These are phyloP conservation scores for Daldinia vernicosa DNA, from an alignment of 495 filamentous ascomycete species.

Conservation along the genomic window DNA sequence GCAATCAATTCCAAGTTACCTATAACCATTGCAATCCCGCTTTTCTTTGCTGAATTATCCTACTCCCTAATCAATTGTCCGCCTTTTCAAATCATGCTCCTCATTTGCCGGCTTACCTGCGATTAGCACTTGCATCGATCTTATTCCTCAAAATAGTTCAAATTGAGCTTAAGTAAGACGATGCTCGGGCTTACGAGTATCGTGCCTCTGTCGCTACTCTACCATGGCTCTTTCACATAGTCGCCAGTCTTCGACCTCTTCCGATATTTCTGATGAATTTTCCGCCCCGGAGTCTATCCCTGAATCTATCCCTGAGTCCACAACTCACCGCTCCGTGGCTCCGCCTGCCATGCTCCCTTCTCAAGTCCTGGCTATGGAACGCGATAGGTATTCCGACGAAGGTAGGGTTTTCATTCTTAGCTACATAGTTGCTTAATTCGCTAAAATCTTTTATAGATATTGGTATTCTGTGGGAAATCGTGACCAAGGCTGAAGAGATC, in stretches of 20 bases:
- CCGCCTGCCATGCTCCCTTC: slow-evolving; percentile 5
- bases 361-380: slow-evolving; percentile 20
- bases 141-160: background rate
- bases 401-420: slow-evolving; percentile 54
- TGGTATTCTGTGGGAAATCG: slow-evolving; percentile 77
- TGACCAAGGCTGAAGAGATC: slow-evolving; percentile 72
- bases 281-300: slow-evolving; percentile 18
- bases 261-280: slow-evolving; percentile 23
- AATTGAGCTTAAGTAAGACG: slow-evolving; percentile 9
- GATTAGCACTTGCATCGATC: slow-evolving; percentile 8
- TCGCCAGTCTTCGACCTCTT: slow-evolving; percentile 23
- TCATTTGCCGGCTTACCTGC: background rate
- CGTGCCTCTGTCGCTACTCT: slow-evolving; percentile 8
- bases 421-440: slow-evolving; percentile 5
- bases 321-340: slow-evolving; percentile 20
- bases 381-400: slow-evolving; percentile 66
- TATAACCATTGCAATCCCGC: background rate
- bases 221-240: slow-evolving; percentile 33
- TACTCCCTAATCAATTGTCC: slow-evolving; percentile 37
- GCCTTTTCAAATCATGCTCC: slow-evolving; percentile 11
- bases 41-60: slow-evolving; percentile 18
- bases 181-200: slow-evolving; percentile 14
- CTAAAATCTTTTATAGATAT: slow-evolving; percentile 67
- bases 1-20: background rate
- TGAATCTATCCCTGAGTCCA: slow-evolving; percentile 19